Conservation (phyloP, 148 eudicot species). For the Vaccinium corymbosum region DNA sequence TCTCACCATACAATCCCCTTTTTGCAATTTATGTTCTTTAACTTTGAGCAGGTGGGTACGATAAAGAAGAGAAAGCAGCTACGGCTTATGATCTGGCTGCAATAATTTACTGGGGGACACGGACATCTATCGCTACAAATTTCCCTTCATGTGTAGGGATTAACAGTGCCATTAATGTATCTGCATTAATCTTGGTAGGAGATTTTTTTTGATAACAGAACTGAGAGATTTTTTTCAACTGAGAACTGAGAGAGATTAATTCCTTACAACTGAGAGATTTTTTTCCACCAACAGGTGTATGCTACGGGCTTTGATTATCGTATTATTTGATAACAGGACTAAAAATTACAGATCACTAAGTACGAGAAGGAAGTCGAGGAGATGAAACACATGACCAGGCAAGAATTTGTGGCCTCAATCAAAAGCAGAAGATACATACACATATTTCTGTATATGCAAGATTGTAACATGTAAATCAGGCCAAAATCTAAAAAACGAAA, state of each 20-base stretch:
- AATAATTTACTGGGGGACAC: constrained; percentile 93
- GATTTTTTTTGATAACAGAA: no score
- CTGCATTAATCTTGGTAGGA: background rate
- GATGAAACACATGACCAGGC: constrained; percentile 96
- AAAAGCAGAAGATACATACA: no score
- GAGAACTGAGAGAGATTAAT: no score
- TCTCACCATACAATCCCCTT: background rate
- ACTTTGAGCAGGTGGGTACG: constrained; percentile 71
- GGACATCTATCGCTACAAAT: constrained; percentile 93
- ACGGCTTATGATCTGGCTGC: constrained; percentile 96
- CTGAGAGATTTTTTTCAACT: no score
- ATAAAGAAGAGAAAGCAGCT: constrained; percentile 98
- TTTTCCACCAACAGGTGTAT: no score
- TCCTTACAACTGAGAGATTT: background rate
- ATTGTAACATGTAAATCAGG: no score
- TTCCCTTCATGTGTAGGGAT: constrained; percentile 53
- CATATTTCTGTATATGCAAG: no score
- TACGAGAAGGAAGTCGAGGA: constrained; percentile 95
- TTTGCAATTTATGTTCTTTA: background rate
- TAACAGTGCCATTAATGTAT: no score
- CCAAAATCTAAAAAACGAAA: no score
- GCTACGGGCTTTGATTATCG: background rate
- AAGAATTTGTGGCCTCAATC: constrained; percentile 90
- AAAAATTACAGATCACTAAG: constrained; percentile 60
- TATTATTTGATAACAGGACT: background rate